Percentiles rank a stretch among this genome's conserved stretches.
phyloP scores from a whole-genome alignment of 2,329 filamentous ascomycete species.

The Paecilomyces dactylethromorphus region DNA sequence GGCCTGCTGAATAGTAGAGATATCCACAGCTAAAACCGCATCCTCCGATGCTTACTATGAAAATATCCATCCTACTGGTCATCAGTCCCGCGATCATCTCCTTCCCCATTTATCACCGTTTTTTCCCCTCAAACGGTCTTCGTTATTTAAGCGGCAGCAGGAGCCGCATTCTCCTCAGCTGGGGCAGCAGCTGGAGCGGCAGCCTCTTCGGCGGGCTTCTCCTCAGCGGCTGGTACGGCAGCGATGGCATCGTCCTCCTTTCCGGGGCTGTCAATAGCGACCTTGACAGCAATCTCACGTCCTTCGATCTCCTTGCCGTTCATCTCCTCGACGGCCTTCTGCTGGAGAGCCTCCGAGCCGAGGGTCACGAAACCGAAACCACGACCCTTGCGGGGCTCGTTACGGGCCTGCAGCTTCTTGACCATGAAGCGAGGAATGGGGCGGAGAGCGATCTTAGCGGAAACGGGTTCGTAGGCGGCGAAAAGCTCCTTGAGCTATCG shows the following conservation, averaged over 20 bases:
- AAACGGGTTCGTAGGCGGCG: slow-evolving; percentile 80
- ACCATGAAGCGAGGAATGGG: slow-evolving; percentile 99
- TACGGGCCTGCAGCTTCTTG: slow-evolving; percentile 98
- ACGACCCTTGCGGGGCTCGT: slow-evolving; percentile 97
- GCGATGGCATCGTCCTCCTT: slow-evolving; percentile 76
- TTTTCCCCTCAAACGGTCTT: slow-evolving; percentile 14
- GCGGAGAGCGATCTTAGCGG: slow-evolving; percentile 96
- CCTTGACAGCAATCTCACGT: slow-evolving; percentile 98
- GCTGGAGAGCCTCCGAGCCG: slow-evolving; percentile 88
- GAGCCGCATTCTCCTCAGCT: slow-evolving; percentile 35
- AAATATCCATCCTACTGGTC: slow-evolving; percentile 16
- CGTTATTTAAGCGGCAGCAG: slow-evolving; percentile 31
- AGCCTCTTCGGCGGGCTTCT: slow-evolving; percentile 14
- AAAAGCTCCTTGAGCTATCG: slow-evolving; percentile 94
- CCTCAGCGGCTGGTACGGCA: slow-evolving; percentile 14
- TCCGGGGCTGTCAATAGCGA: slow-evolving; percentile 97
- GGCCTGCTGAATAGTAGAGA: slow-evolving; percentile 19
- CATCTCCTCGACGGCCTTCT: slow-evolving; percentile 97
- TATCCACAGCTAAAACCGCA: slow-evolving; percentile 13
- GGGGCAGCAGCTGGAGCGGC: slow-evolving; percentile 31
- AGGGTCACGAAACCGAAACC: slow-evolving; percentile 98
- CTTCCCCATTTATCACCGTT: slow-evolving; percentile 6
- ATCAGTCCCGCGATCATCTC: background rate
- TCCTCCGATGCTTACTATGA: slow-evolving; percentile 16
- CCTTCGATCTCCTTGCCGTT: slow-evolving; percentile 99